Evolutionary conservation across 140 eudicot genomes (phyloP), one percentile per base, ranked within the genome.

Genomic region (Bidens hawaiensis): DNA sequence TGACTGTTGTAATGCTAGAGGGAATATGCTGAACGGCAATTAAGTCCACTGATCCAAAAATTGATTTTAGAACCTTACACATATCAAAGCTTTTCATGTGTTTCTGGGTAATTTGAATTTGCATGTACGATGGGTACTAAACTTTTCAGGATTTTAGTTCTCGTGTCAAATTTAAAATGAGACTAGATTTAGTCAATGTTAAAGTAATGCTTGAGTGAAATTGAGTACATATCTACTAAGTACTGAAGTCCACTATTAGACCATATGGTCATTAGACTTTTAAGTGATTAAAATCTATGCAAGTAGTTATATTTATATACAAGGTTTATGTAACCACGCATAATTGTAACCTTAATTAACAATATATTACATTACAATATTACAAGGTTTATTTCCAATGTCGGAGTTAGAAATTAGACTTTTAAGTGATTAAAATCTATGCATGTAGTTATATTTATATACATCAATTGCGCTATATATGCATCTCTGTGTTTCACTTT

Each of bases 41-140:
- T n/a, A 28, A 30, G 48, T 64, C 14, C 19, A 48, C 23, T 31
- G 14, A 48, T 64, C 7, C n/a, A n/a, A 30, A 47, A 31, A 30
- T 30, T 21, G 9, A 12, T 13, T 31, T 31, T 54, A 54, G 17
- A 52, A 64, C 33, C 71, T 6, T 19, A 13, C 12, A 11, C 49
- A 34, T 52, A 49, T 65, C 17, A 7, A 33, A 49, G 22, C 5
- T 33, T 6, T 67, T 71, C 43, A 7, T 67, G 58, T 27, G 61
- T 53, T 48, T 7, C 6, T 60, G 50, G 54, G 33, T 59, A 51
- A 34, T 55, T 54, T 45, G 48, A 31, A 19, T 10, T 55, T 21
- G 48, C n/a, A 51, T 53, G 48, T 46, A 50, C 58, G 43, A 45
- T 57, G 36, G 75, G 59, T 41, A 26, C 60, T 36, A 40, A 2